Evolutionary conservation across 768 basidiomycete genomes (phyloP), one percentile per base, ranked within the genome.

Genomic region (Amanita phalloides): DNA sequence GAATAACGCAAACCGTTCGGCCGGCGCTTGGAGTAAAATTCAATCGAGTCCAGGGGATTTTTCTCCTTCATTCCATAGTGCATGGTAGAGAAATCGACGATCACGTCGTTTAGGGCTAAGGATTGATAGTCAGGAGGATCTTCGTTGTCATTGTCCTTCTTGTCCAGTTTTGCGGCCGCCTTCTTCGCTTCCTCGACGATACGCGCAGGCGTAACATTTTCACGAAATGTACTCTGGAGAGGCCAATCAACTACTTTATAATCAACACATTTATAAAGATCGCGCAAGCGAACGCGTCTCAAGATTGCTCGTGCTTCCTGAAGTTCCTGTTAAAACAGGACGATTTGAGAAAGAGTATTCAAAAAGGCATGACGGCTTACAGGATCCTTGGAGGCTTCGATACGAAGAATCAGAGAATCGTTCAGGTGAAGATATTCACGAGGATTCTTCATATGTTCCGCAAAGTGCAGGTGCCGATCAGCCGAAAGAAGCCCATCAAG

Each of bases 11-110:
- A 58, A 89, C 86, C 58, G 52, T 81, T 64, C 0, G 77, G 78
- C 14, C 75, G 70, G 11, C 71, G 67, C 63, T 90, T 90, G 0
- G 81, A 78, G 58, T 89, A 90, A 60, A 90, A 92, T 60, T 73
- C 78, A 49, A 89, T 77, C 13, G 66, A 72, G 42, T 83, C 75
- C 43, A 90, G 60, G 1, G 90, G 90, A 57, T 86, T 87, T 55
- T 69, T 63, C 41, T 79, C 77, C 56, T 76, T 70, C 79, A 84
- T 86, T 3, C 89, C 90, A 58, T 86, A 84, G 60, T 91, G 90
- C 73, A 90, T 72, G n/a, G 62, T 58, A 1, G 79, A 64, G 11
- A 81, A 68, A 46, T 82, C 76, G 20, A 91, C 84, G 37, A 84
- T 76, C 28, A 91, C 70, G 49, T 87, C 75, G 4, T 71, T 62